Evolutionary conservation across 495 filamentous ascomycete genomes (phyloP).

Genomic region (Xylaria venustula): DNA sequence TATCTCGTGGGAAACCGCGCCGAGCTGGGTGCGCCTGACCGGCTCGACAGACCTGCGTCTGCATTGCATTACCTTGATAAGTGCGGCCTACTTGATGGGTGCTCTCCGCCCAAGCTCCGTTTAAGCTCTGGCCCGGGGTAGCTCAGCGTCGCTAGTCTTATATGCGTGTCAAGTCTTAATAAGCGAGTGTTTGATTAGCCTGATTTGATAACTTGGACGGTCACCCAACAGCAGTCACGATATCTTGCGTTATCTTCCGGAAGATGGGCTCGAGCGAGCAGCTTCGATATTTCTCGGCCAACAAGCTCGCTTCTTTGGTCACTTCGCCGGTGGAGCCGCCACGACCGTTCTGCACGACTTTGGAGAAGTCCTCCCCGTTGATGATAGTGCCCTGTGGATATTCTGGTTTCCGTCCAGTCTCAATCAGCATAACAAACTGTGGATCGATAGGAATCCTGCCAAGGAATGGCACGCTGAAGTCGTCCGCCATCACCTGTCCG

Average conservation of each 20-base stretch:
- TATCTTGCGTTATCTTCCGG: constrained; percentile 59
- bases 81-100: not conserved
- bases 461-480: constrained; percentile 80
- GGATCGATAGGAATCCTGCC: constrained; percentile 89
- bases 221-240: constrained; percentile 47
- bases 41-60: not conserved
- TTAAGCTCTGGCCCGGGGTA: not conserved
- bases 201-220: constrained; percentile 25
- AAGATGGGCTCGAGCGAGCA: constrained; percentile 78
- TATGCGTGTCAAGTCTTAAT: constrained; percentile 3
- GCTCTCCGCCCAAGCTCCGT: too few species aligned
- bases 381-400: constrained; percentile 51
- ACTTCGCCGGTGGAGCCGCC: constrained; percentile 25
- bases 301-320: constrained; percentile 49
- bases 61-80: constrained; percentile 11
- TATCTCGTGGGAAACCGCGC: not conserved
- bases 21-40: not conserved
- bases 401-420: constrained; percentile 48
- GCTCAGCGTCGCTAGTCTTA: not conserved
- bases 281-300: constrained; percentile 76
- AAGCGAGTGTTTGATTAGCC: constrained; percentile 22
- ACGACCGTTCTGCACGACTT: constrained; percentile 20
- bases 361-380: constrained; percentile 45
- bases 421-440: constrained; percentile 55
- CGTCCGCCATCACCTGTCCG: constrained; percentile 82